Conservation (phyloP, 345 rosid species). For the Euphorbia pulcherrima region DNA sequence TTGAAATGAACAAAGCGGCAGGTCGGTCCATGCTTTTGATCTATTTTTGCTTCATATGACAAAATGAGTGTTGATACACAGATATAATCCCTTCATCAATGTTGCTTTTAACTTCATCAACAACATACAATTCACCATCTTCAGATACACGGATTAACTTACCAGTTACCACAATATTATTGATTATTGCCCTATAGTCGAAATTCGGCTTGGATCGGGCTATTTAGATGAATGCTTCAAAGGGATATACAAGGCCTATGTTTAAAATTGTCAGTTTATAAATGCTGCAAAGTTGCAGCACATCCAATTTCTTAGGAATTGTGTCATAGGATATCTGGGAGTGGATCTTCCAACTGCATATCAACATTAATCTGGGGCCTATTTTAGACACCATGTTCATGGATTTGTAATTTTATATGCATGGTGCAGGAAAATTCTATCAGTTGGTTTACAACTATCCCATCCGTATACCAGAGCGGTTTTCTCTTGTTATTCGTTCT, state of each 20-base stretch:
- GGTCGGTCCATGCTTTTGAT: no score
- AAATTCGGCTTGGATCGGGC: conserved; percentile 68
- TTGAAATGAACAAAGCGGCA: no score
- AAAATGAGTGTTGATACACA: no score
- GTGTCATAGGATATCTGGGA: conserved; percentile 74
- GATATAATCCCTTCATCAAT: no score
- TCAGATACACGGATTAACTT: conserved; percentile 70
- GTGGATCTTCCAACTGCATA: conserved; percentile 83
- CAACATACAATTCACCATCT: conserved; percentile 84
- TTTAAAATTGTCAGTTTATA: conserved; percentile 79
- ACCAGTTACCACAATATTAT: no score
- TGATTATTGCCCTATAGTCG: no score
- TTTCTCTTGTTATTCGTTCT: conserved; percentile 93
- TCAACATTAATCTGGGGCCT: no score
- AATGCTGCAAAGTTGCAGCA: conserved; percentile 74
- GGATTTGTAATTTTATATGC: background rate
- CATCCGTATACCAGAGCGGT: conserved; percentile 94
- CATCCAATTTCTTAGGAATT: conserved; percentile 79
- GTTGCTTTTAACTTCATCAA: conserved; percentile 86
- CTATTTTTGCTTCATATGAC: no score
- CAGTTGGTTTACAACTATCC: conserved; percentile 87
- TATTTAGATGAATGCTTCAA: conserved; percentile 83
- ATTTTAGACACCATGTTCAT: no score
- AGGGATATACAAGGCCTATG: conserved; percentile 88
- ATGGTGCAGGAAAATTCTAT: conserved; percentile 72